Conservation (phyloP, 2,329 filamentous ascomycete species). For the Fusarium dimerum region DNA sequence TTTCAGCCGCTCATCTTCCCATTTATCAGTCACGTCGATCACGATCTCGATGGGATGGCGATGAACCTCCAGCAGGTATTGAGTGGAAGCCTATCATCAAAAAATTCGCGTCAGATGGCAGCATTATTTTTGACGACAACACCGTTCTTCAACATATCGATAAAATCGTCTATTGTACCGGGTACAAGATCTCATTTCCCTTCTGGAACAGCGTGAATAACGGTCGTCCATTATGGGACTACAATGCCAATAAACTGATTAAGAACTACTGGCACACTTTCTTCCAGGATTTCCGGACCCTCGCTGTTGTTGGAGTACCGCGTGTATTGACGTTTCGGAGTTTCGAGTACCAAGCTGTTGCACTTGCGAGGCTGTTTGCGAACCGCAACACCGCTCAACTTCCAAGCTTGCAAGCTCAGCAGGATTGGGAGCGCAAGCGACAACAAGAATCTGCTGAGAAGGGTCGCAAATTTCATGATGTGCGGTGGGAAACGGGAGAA, state of each 20-base stretch:
- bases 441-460: constrained; percentile 30
- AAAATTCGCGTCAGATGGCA: constrained; percentile 42
- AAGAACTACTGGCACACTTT: constrained; percentile 56
- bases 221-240: constrained; percentile 52
- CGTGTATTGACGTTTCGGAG: constrained; percentile 53
- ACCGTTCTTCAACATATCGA: constrained; percentile 39
- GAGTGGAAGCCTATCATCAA: constrained; percentile 55
- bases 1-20: constrained; percentile 39
- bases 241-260: constrained; percentile 43
- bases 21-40: constrained; percentile 55
- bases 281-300: constrained; percentile 45
- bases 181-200: constrained; percentile 45
- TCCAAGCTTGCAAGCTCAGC: constrained; percentile 41
- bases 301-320: constrained; percentile 54
- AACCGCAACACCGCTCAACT: constrained; percentile 41
- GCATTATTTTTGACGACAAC: constrained; percentile 45
- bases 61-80: constrained; percentile 46
- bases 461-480: constrained; percentile 51
- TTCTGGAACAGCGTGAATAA: constrained; percentile 51
- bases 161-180: constrained; percentile 44
- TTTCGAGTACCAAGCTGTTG: constrained; percentile 58
- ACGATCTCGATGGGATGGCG: constrained; percentile 51
- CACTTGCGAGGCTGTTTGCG: constrained; percentile 50
- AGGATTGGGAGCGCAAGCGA: constrained; percentile 48
- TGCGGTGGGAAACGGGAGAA: constrained; percentile 54